phyloP scores from a whole-genome alignment of 176 grass and related monocot genomes.

The Triticum turgidum region DNA sequence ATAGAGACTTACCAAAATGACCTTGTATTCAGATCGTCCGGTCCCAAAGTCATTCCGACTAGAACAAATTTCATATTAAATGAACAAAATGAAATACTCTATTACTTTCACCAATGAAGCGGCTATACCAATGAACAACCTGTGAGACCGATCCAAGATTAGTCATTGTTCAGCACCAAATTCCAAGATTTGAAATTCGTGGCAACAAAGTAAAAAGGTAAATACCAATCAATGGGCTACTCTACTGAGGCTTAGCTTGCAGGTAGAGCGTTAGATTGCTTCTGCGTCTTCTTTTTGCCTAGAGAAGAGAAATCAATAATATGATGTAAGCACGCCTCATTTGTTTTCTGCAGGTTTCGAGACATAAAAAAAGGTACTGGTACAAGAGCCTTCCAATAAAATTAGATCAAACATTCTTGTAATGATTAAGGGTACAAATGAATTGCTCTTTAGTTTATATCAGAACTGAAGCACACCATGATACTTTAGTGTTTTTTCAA shows the following conservation, averaged over 20 bases:
- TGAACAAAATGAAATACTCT: constrained; percentile 1
- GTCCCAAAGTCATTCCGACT: constrained; percentile 16
- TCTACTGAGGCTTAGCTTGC: constrained; percentile 28
- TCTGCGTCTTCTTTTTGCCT: constrained; percentile 39
- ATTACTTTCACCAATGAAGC: constrained; percentile 7
- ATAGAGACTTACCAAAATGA: constrained; percentile 39
- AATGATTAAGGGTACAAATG: not conserved
- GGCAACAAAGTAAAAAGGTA: not conserved
- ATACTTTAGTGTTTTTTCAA: not conserved
- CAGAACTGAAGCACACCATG: not conserved
- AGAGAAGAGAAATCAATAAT: constrained; percentile 22
- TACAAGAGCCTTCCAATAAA: not conserved
- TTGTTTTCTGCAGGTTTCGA: not conserved
- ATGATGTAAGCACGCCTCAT: not conserved
- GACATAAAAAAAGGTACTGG: not conserved
- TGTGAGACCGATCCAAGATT: not conserved
- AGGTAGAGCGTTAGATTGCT: constrained; percentile 14
- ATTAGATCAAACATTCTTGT: not conserved
- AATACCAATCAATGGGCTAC: constrained; percentile 32
- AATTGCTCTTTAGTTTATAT: not conserved
- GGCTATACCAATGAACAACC: constrained; percentile 32
- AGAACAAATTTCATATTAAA: constrained; percentile 29
- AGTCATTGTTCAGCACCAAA: not conserved
- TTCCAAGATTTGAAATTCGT: not conserved
- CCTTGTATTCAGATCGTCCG: not conserved